A percentile compares a stretch with the other conserved stretches of the same genome.
Conservation (phyloP, 495 filamentous ascomycete genomes). For the Podospora comata region DNA sequence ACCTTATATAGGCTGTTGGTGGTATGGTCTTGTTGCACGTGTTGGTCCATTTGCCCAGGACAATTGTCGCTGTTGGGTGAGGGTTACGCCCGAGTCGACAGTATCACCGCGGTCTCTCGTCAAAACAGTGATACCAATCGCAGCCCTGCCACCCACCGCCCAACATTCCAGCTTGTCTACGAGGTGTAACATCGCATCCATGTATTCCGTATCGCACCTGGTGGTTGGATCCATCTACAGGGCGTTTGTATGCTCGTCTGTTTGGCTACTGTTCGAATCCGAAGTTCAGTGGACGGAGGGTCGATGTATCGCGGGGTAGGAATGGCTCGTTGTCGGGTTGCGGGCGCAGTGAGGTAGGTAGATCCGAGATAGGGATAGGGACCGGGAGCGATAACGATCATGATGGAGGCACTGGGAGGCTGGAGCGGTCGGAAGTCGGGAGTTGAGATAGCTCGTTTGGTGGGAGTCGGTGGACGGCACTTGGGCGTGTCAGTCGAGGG, state of each 20-base stretch:
- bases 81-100: no score
- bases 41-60: no score
- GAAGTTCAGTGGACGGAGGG: no score
- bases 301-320: not conserved
- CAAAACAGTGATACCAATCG: not conserved
- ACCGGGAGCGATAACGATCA: not conserved
- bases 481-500: constrained; percentile 1
- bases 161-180: not conserved
- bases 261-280: not conserved
- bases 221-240: not conserved
- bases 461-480: not conserved
- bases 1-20: no score
- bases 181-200: not conserved
- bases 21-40: no score
- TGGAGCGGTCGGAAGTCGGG: no score
- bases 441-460: not conserved
- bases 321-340: not conserved
- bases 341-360: not conserved
- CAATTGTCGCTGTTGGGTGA: no score
- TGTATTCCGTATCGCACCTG: not conserved
- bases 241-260: not conserved
- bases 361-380: not conserved
- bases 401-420: no score
- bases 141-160: not conserved
- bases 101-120: not conserved